Evolutionary conservation across 2,329 filamentous ascomycete species (phyloP).

Genomic region (Davidsoniella virescens): DNA sequence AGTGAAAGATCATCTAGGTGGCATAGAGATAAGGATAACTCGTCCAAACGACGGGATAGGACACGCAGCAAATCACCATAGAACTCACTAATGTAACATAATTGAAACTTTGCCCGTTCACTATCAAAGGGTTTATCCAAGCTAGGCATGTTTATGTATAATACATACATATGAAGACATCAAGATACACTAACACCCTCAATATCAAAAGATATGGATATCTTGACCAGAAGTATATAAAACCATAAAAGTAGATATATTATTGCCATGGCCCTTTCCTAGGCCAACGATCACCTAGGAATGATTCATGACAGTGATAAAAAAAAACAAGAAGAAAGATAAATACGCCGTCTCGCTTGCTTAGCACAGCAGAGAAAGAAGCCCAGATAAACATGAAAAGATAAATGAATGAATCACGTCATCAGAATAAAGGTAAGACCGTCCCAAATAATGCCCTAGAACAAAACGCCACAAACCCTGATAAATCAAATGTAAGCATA

Average conservation of each 20-base stretch:
- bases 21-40: slow-evolving; percentile 13
- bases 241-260: neutral
- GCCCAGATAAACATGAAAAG: neutral
- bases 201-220: no score
- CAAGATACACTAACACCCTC: no score
- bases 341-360: neutral
- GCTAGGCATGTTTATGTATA: no score
- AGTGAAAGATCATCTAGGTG: slow-evolving; percentile 14
- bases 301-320: neutral
- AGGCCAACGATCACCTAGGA: neutral
- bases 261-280: neutral
- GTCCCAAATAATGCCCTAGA: no score
- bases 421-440: no score
- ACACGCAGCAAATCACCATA: neutral
- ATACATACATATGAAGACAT: no score
- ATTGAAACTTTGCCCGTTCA: neutral
- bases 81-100: neutral
- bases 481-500: no score
- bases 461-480: no score
- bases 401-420: no score
- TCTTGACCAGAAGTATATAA: no score
- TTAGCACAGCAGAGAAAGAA: neutral
- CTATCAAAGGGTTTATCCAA: no score
- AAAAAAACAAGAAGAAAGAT: neutral
- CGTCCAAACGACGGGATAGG: slow-evolving; percentile 15